Conservation (phyloP, 1,284 basidiomycete species). For the Microbotryum intermedium region DNA sequence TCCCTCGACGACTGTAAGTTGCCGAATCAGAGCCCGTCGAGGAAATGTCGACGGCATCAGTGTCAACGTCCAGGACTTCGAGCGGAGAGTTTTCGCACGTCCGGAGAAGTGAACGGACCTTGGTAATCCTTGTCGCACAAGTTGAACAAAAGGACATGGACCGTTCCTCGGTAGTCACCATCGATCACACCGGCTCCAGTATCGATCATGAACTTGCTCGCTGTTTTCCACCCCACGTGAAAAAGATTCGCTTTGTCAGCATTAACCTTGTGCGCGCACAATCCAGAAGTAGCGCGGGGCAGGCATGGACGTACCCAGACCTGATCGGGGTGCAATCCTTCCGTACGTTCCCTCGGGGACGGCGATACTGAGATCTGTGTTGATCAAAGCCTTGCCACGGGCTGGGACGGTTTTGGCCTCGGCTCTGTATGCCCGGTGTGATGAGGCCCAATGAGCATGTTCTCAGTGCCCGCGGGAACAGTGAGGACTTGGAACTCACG, state of each 20-base stretch:
- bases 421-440: constrained; percentile 45
- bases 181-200: constrained; percentile 96
- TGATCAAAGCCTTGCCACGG: constrained; percentile 75
- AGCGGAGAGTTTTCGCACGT: not conserved
- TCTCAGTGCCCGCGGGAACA: no score
- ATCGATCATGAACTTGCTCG: constrained; percentile 93
- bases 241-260: not conserved
- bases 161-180: constrained; percentile 83
- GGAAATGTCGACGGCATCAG: not conserved
- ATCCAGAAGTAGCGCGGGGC: not conserved
- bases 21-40: not conserved
- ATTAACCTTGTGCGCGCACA: no score
- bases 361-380: constrained; percentile 84
- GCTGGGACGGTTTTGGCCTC: constrained; percentile 71
- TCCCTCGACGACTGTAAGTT: constrained; percentile 65
- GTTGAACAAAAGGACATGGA: constrained; percentile 95
- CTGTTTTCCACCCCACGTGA: constrained; percentile 42
- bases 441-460: no score
- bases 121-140: constrained; percentile 78
- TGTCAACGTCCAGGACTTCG: not conserved
- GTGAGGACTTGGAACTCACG: constrained; percentile 45
- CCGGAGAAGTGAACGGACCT: constrained; percentile 47
- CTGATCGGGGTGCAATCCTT: constrained; percentile 86
- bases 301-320: constrained; percentile 58
- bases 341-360: constrained; percentile 90